Conservation (phyloP, 805 yeast species). For the Candida easanensis region DNA sequence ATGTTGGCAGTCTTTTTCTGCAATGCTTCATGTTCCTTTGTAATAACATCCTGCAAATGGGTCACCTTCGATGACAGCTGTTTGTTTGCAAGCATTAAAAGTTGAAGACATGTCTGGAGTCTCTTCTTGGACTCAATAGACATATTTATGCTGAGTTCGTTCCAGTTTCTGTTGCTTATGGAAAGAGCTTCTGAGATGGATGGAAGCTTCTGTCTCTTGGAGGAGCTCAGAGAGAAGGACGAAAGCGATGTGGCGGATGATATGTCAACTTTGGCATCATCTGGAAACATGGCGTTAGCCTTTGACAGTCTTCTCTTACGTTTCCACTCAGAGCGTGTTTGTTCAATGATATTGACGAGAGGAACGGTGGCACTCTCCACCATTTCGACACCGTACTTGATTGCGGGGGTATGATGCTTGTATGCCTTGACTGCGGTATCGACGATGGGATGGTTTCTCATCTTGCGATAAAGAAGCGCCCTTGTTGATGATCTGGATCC, state of each 20-base stretch:
- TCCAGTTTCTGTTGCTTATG: slow-evolving; percentile 33
- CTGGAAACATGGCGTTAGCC: slow-evolving; percentile 29
- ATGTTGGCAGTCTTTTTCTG: slow-evolving; percentile 3
- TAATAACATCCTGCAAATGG: slow-evolving; percentile 55
- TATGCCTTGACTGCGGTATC: slow-evolving; percentile 29
- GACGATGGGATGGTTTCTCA: slow-evolving; percentile 37
- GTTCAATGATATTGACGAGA: slow-evolving; percentile 47
- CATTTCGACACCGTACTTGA: slow-evolving; percentile 59
- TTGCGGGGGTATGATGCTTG: slow-evolving; percentile 40
- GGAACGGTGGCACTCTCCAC: slow-evolving; percentile 56
- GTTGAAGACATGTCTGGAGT: slow-evolving; percentile 73
- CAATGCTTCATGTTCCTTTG: slow-evolving; percentile 38
- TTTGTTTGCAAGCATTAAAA: slow-evolving; percentile 76
- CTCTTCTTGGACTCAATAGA: slow-evolving; percentile 73
- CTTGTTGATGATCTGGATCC: not conserved
- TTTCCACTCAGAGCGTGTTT: slow-evolving; percentile 30
- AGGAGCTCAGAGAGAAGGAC: slow-evolving; percentile 12
- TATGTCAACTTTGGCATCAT: slow-evolving; percentile 23
- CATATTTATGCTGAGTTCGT: slow-evolving; percentile 36
- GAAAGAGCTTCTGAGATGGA: slow-evolving; percentile 36
- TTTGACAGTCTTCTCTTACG: slow-evolving; percentile 36
- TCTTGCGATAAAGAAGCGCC: slow-evolving; percentile 41
- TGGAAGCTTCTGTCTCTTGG: slow-evolving; percentile 31
- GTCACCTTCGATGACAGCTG: slow-evolving; percentile 67
- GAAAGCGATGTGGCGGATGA: slow-evolving; percentile 7